A percentile compares a stretch with the other conserved stretches of the same genome.
These are phyloP conservation scores for Saccharomyces uvarum DNA, from an alignment of 1,139 yeast genomes.

Conservation along the genomic window DNA sequence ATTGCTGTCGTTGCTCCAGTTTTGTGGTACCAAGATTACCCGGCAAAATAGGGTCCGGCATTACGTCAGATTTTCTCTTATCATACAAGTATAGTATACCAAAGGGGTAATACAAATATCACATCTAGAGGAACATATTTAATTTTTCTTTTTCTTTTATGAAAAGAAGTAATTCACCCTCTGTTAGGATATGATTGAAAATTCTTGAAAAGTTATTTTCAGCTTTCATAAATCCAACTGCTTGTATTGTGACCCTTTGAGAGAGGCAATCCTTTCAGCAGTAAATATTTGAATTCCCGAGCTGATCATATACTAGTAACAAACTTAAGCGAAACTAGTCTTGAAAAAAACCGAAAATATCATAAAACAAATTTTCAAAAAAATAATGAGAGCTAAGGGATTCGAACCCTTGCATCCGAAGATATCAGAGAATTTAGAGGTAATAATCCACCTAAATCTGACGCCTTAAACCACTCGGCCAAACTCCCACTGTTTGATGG, in stretches of 20 bases:
- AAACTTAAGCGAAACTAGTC: background rate
- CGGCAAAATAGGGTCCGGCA: background rate
- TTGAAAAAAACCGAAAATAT: background rate
- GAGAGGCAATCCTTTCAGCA: too few species aligned
- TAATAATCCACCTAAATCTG: slow-evolving; percentile 8
- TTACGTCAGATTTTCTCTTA: background rate
- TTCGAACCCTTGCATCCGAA: slow-evolving; percentile 10
- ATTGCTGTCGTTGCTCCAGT: background rate
- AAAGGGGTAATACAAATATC: background rate
- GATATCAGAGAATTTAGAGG: slow-evolving; percentile 9
- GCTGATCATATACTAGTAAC: too few species aligned
- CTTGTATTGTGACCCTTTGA: too few species aligned
- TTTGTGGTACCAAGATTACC: background rate
- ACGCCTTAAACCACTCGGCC: slow-evolving; percentile 11
- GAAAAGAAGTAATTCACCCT: too few species aligned
- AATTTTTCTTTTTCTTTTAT: too few species aligned
- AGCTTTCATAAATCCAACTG: too few species aligned
- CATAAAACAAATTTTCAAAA: background rate
- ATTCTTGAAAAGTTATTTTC: too few species aligned
- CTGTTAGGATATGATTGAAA: too few species aligned
- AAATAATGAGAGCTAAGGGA: slow-evolving; percentile 8
- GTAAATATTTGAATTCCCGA: too few species aligned
- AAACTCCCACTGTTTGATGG: slow-evolving; percentile 5
- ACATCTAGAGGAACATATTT: too few species aligned
- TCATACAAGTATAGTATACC: background rate